These are phyloP conservation scores for Rhynchosporium secalis DNA, from an alignment of 2,329 filamentous ascomycete genomes.

Conservation along the genomic window DNA sequence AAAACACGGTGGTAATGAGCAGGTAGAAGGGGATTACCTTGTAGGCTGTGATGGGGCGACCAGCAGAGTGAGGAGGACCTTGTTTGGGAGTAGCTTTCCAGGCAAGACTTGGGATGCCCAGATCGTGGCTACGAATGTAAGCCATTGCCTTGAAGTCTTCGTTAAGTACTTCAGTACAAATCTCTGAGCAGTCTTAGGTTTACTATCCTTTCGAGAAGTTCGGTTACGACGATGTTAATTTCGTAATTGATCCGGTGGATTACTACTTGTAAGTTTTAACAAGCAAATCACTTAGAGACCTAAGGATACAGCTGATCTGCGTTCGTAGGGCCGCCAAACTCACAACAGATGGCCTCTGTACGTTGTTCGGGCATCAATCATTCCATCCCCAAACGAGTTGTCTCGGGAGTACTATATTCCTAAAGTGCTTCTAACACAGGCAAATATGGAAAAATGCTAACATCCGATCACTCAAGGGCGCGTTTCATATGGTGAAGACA, in stretches of 20 bases:
- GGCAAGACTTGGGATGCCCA: conserved; percentile 61
- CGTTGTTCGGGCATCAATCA: too few species aligned
- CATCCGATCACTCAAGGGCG: conserved; percentile 42
- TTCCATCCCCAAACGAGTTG: too few species aligned
- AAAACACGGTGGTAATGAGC: conserved; percentile 40
- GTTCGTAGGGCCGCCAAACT: conserved; percentile 51
- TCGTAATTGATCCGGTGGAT: conserved; percentile 61
- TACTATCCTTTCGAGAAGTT: conserved; percentile 61
- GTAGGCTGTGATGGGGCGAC: conserved; percentile 58
- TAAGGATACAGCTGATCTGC: neutral
- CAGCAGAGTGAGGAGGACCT: conserved; percentile 48
- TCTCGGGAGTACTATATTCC: too few species aligned
- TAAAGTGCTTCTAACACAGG: too few species aligned
- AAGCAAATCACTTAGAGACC: neutral
- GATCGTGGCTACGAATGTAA: conserved; percentile 62
- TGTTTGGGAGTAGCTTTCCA: conserved; percentile 57
- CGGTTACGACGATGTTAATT: conserved; percentile 57
- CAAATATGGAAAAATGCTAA: too few species aligned
- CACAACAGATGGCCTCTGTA: conserved; percentile 55
- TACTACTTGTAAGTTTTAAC: conserved; percentile 51
- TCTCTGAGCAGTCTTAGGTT: conserved; percentile 44
- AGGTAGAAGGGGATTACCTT: conserved; percentile 52
- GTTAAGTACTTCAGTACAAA: neutral
- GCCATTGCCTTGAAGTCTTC: neutral
- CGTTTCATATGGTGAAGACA: conserved; percentile 61